Evolutionary conservation across 2,329 filamentous ascomycete genomes (phyloP), one percentile per base, ranked within the genome.

Genomic region (Hansfordia pulvinata): DNA sequence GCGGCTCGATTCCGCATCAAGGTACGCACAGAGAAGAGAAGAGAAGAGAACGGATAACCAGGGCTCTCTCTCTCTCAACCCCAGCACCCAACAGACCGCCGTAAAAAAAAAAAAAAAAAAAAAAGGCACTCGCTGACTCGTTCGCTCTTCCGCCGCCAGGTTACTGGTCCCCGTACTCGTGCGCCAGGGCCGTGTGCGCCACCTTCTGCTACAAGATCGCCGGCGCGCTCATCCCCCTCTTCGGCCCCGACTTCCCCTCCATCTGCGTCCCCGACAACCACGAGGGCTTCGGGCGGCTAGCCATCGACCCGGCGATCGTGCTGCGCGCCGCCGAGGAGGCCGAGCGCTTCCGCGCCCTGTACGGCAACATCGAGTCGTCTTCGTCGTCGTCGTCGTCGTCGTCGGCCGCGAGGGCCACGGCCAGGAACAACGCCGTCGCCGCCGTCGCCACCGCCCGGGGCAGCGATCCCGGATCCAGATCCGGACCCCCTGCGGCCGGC

Each of bases 111-210:
- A n/a, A n/a, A n/a, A n/a, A n/a, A n/a, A n/a, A n/a, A n/a, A n/a
- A n/a, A n/a, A n/a, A n/a, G n/a, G 10, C 13, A 12, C 10, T 20
- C 30, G 18, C 20, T 32, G 20, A 29, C 20, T 22, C 25, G n/a
- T 26, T 17, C 18, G 14, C 17, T 27, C n/a, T 23, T 25, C 25
- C 31, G 19, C 26, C 4, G 23, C 24, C 36, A 93, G 85, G 90
- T 18, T 98, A 96, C 53, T 98, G 90, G 90, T 84, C 96, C 69
- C 88, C 88, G 3, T 96, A 76, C 42, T 58, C 71, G 20, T 92
- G 85, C 38, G 90, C 90, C 24, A 79, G 70, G 52, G 85, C 84
- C 8, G 61, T 98, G 27, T 92, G 86, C 42, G 70, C 82, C 4
- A 94, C 82, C 1, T 96, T 96, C 49, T 96, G 88, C 55, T 74